phyloP scores from a whole-genome alignment of 1,284 basidiomycete species.

The Heterobasidion parviporum region DNA sequence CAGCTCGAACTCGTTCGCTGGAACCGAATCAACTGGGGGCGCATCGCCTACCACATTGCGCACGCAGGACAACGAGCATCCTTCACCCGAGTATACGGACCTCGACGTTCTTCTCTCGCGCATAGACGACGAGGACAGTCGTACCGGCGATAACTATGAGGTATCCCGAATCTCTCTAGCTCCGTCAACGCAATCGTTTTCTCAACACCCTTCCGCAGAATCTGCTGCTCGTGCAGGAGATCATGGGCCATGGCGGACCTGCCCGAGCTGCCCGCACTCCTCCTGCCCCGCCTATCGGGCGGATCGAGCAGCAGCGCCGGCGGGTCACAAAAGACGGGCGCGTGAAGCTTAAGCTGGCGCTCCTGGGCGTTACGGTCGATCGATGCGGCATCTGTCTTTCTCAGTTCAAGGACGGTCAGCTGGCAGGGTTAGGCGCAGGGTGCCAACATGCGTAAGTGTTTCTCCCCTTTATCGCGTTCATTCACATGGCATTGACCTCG shows the following conservation, averaged over 20 bases:
- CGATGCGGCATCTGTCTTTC: conserved; percentile 75
- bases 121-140: conserved; percentile 31
- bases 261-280: not conserved
- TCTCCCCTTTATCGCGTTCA: not conserved
- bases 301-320: conserved; percentile 56
- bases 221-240: conserved; percentile 49
- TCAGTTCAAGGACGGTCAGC: conserved; percentile 63
- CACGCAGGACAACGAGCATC: not conserved
- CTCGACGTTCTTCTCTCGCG: conserved; percentile 51
- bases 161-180: conserved; percentile 27
- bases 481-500: not conserved
- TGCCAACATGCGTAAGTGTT: conserved; percentile 61
- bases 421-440: conserved; percentile 47
- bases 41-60: not conserved
- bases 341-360: conserved; percentile 67
- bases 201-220: conserved; percentile 27
- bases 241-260: conserved; percentile 42
- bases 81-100: conserved; percentile 40
- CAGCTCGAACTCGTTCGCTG: not conserved
- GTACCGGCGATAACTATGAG: conserved; percentile 47
- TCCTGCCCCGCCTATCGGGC: conserved; percentile 41
- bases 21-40: conserved; percentile 16
- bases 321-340: conserved; percentile 65
- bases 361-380: conserved; percentile 68
- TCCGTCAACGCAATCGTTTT: conserved; percentile 2